Percentiles rank a stretch among this genome's conserved stretches.
Conservation (phyloP, 768 basidiomycete genomes). For the Coprinopsis sp. region DNA sequence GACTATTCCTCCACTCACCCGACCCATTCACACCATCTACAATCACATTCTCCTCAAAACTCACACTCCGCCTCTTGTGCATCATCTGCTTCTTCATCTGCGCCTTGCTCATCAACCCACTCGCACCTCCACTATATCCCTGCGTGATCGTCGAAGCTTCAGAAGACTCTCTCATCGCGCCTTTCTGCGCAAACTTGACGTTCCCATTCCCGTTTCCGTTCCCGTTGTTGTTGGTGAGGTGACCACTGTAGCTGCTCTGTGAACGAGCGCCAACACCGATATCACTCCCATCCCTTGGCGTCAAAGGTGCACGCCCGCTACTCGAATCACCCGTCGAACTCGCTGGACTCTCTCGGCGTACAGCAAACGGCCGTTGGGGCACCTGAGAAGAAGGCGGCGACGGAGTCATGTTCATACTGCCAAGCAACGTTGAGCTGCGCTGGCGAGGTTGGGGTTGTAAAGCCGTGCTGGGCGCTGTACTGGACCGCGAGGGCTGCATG, state of each 20-base stretch:
- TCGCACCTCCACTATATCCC: conserved; percentile 16
- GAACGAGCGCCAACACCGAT: conserved; percentile 24
- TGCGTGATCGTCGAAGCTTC: conserved; percentile 1
- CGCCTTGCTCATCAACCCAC: conserved; percentile 14
- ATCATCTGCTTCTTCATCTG: conserved; percentile 16
- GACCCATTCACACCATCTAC: conserved; percentile 12
- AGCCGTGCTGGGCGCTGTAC: conserved; percentile 6
- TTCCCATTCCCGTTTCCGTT: neutral
- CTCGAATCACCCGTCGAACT: conserved; percentile 86
- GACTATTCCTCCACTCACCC: conserved; percentile 13
- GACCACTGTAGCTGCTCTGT: neutral
- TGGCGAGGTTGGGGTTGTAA: conserved; percentile 20
- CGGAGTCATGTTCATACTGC: conserved; percentile 21
- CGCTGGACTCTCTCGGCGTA: conserved; percentile 62
- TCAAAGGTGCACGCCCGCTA: conserved; percentile 68
- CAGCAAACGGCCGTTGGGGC: conserved; percentile 55
- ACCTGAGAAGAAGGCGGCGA: conserved; percentile 20
- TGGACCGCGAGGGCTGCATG: too few relatives aligned
- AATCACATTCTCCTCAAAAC: conserved; percentile 53
- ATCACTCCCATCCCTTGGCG: conserved; percentile 78
- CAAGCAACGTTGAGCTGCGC: conserved; percentile 39
- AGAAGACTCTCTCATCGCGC: conserved; percentile 1
- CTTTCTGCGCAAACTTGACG: neutral
- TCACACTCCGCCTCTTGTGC: conserved; percentile 60
- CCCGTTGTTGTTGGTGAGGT: neutral